Percentiles rank a stretch among this genome's conserved stretches.
Conservation (phyloP, 768 basidiomycete species). For the Exsudoporus frostii region DNA sequence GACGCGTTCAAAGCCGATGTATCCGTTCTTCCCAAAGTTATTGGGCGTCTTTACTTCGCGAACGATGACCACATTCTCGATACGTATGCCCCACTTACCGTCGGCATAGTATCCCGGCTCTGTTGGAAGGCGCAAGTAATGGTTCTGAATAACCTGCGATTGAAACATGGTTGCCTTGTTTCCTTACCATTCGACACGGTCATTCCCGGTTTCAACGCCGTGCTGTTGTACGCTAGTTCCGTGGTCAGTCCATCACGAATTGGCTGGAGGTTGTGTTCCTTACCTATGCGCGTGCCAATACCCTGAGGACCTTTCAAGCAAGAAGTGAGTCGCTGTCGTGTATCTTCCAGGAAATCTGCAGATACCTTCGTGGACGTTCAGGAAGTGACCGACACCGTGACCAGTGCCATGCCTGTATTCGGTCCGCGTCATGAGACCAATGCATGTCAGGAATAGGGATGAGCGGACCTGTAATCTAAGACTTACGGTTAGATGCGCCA, state of each 20-base stretch:
- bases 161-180: neutral
- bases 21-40: constrained; percentile 79
- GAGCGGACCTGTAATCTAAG: constrained; percentile 54
- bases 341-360: neutral
- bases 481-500: neutral
- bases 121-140: constrained; percentile 13
- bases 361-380: constrained; percentile 86
- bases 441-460: neutral
- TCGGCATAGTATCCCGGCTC: constrained; percentile 94
- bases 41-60: constrained; percentile 67
- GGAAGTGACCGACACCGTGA: constrained; percentile 91
- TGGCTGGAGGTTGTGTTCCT: neutral
- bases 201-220: constrained; percentile 78
- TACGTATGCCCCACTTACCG: constrained; percentile 87
- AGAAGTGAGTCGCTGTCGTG: constrained; percentile 1
- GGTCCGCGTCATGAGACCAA: constrained; percentile 3
- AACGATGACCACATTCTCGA: constrained; percentile 87
- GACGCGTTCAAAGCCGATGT: constrained; percentile 78
- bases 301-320: constrained; percentile 49
- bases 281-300: constrained; percentile 44
- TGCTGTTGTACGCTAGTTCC: constrained; percentile 58
- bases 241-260: neutral
- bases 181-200: constrained; percentile 75
- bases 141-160: neutral
- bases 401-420: constrained; percentile 79